Evolutionary conservation across 1,139 yeast species (phyloP).

Genomic region (Magnusiomyces fungicola): DNA sequence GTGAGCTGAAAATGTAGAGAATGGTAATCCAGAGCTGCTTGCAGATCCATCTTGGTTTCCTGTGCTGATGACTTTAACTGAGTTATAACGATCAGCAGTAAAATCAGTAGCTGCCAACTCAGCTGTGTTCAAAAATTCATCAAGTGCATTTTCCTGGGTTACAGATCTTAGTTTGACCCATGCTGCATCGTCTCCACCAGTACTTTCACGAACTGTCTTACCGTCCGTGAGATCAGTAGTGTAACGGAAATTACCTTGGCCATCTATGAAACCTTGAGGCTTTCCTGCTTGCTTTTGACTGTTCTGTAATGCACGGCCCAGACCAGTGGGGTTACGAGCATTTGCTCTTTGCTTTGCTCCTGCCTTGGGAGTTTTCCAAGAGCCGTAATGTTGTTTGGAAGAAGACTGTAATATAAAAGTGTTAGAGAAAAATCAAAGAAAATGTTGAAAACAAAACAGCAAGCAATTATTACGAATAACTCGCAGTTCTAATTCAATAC

Average conservation of each 20-base stretch:
- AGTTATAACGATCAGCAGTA: constrained; percentile 80
- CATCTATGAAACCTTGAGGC: constrained; percentile 70
- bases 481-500: neutral
- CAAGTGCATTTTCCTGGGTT: constrained; percentile 89
- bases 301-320: constrained; percentile 79
- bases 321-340: constrained; percentile 74
- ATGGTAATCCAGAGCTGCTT: constrained; percentile 22
- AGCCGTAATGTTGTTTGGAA: constrained; percentile 27
- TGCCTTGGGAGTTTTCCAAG: constrained; percentile 90
- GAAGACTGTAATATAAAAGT: constrained; percentile 5
- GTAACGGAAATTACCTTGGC: constrained; percentile 41
- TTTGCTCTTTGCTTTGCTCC: constrained; percentile 48
- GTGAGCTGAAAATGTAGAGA: constrained; percentile 31
- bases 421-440: too few species aligned
- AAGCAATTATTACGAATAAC: neutral
- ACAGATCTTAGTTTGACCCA: constrained; percentile 91
- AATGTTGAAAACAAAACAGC: too few species aligned
- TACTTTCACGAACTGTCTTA: constrained; percentile 15
- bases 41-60: constrained; percentile 31
- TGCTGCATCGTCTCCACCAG: constrained; percentile 61
- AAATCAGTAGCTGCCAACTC: constrained; percentile 94
- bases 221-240: constrained; percentile 29
- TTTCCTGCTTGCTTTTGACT: constrained; percentile 63
- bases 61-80: constrained; percentile 66
- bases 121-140: constrained; percentile 91